These are phyloP conservation scores for Ophiostoma sp. DNA, from an alignment of 2,329 filamentous ascomycete genomes.

Conservation along the genomic window DNA sequence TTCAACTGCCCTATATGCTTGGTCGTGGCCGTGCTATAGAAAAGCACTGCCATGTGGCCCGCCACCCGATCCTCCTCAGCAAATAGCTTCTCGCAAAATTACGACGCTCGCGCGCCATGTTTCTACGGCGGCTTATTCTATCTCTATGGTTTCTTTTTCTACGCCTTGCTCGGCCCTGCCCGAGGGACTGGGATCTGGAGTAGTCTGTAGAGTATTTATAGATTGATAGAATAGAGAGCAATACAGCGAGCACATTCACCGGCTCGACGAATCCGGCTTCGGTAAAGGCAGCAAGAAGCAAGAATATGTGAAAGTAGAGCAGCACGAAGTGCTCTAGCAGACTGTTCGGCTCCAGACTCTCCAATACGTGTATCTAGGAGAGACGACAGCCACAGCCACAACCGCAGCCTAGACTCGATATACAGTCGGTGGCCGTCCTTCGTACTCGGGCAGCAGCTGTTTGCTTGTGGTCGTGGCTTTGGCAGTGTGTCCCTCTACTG, in stretches of 20 bases:
- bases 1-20: no score
- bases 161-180: not conserved
- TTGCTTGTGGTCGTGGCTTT: slow-evolving; percentile 1
- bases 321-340: not conserved
- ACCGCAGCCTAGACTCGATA: not conserved
- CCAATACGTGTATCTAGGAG: no score
- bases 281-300: not conserved
- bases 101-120: not conserved
- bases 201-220: not conserved
- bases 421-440: no score
- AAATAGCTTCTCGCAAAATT: no score
- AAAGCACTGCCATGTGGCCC: no score
- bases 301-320: not conserved
- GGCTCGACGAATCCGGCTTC: not conserved
- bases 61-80: no score
- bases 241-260: not conserved
- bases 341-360: not conserved
- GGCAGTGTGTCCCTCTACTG: not conserved
- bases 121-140: not conserved
- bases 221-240: not conserved
- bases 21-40: no score
- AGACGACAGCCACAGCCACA: not conserved
- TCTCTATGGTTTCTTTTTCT: not conserved
- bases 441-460: not conserved
- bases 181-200: not conserved